Conservation (phyloP, 441 rosid species). For the Corymbia citriodora region DNA sequence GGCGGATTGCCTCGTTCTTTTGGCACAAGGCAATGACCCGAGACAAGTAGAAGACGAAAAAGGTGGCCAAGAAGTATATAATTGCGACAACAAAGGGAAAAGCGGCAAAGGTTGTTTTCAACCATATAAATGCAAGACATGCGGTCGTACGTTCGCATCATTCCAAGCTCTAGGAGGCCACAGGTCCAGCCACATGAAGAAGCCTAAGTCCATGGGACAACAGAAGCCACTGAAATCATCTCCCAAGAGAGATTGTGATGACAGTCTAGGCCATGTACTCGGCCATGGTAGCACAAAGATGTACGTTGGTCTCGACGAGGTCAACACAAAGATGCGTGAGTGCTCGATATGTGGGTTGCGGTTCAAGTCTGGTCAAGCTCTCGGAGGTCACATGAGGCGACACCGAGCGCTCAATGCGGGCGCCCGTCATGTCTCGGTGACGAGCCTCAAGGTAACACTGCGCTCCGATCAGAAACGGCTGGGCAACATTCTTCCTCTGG, state of each 20-base stretch:
- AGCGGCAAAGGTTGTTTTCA: background rate
- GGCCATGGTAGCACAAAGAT: background rate
- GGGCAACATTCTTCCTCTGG: background rate
- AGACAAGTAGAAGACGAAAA: background rate
- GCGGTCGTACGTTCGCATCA: background rate
- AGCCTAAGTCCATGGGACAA: background rate
- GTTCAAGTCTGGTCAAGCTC: background rate
- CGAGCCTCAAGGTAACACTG: background rate
- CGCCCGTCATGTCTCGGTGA: background rate
- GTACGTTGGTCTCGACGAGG: background rate
- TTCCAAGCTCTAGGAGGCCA: background rate
- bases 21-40: background rate
- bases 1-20: background rate
- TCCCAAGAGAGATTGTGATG: background rate
- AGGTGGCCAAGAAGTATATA: background rate
- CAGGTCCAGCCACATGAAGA: background rate
- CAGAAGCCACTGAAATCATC: background rate
- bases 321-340: background rate
- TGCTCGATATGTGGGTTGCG: background rate
- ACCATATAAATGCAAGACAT: background rate
- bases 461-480: background rate
- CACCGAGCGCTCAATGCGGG: background rate
- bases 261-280: background rate
- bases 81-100: background rate
- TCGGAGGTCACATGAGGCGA: background rate